phyloP scores from a whole-genome alignment of 2,329 filamentous ascomycete genomes.

The Penicillium sp. region DNA sequence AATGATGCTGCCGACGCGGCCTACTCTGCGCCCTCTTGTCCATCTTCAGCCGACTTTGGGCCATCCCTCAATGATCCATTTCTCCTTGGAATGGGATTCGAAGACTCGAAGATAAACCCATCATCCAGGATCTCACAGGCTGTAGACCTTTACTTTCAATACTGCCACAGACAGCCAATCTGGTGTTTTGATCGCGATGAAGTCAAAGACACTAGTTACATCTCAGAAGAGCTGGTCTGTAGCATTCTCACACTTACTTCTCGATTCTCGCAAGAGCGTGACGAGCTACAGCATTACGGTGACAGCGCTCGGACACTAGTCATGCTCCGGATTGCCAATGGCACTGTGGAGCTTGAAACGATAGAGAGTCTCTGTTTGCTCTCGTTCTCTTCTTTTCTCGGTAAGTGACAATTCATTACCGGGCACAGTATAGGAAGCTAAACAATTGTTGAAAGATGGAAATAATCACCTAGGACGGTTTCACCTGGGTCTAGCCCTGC shows the following conservation, averaged over 20 bases:
- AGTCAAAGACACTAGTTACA: slow-evolving; percentile 31
- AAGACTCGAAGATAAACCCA: slow-evolving; percentile 30
- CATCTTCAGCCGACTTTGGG: slow-evolving; percentile 25
- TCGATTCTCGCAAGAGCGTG: slow-evolving; percentile 36
- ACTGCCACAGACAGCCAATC: slow-evolving; percentile 44
- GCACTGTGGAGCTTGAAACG: slow-evolving; percentile 54
- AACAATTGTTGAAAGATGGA: slow-evolving; percentile 45
- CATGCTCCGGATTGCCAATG: slow-evolving; percentile 57
- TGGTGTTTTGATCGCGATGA: slow-evolving; percentile 44
- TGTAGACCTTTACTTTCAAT: slow-evolving; percentile 42
- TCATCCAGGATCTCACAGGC: slow-evolving; percentile 30
- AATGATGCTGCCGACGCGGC: slow-evolving; percentile 22
- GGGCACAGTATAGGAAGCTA: background rate
- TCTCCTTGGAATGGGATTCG: slow-evolving; percentile 28
- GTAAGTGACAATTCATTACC: slow-evolving; percentile 33
- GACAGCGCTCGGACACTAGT: slow-evolving; percentile 41
- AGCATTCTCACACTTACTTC: slow-evolving; percentile 40
- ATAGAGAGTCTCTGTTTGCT: slow-evolving; percentile 58
- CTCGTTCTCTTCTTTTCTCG: slow-evolving; percentile 55
- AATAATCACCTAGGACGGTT: slow-evolving; percentile 56
- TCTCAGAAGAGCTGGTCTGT: slow-evolving; percentile 40
- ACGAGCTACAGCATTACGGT: slow-evolving; percentile 42
- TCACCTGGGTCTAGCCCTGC: slow-evolving; percentile 55
- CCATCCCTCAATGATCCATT: slow-evolving; percentile 27
- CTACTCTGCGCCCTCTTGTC: slow-evolving; percentile 24